Conservation (phyloP, 208 protist species). For the Kentomonas sorsogonicus region DNA sequence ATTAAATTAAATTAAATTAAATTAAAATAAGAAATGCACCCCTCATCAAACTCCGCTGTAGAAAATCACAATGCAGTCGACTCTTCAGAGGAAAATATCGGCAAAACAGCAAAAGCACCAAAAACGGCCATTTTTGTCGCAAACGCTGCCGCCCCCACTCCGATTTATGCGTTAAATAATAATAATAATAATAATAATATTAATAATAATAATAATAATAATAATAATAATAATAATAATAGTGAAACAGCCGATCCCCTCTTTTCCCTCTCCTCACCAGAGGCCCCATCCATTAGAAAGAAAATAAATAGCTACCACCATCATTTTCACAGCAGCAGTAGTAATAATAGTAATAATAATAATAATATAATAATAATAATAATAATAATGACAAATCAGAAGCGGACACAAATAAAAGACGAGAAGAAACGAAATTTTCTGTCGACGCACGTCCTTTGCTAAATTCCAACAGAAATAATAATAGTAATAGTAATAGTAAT, state of each 20-base stretch:
- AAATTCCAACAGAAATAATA: no score
- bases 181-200: not conserved
- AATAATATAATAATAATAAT: slow-evolving; percentile 7
- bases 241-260: not conserved
- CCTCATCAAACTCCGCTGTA: no score
- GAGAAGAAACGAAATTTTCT: no score
- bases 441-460: no score
- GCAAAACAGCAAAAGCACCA: no score
- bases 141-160: no score
- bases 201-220: slow-evolving; percentile 3
- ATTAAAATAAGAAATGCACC: no score
- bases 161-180: no score
- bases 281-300: not conserved
- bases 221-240: slow-evolving; percentile 5
- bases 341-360: slow-evolving; percentile 7
- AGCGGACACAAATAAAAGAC: no score
- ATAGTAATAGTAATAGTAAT: slow-evolving; percentile 3
- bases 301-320: not conserved
- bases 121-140: no score
- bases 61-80: no score
- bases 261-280: not conserved
- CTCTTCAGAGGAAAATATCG: no score
- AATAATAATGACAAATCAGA: not conserved
- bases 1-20: not conserved
- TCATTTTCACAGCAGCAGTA: not conserved